phyloP scores from a whole-genome alignment of 352 stramenopile species.

The Thalassiosira hispida region DNA sequence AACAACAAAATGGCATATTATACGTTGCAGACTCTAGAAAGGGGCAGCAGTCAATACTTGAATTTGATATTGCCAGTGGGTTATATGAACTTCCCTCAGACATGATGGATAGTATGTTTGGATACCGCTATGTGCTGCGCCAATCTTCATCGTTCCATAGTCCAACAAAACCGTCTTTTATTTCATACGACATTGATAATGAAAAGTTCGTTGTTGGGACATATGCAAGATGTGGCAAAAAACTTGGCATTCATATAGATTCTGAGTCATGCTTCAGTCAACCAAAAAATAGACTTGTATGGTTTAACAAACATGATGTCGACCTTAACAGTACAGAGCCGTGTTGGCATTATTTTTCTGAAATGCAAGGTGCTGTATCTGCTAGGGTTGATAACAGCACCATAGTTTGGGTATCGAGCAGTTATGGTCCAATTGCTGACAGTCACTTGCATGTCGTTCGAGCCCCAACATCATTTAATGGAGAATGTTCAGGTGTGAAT shows the following conservation, averaged over 20 bases:
- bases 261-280: constrained; percentile 30
- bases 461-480: constrained; percentile 4
- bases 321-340: not conserved
- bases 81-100: constrained; percentile 16
- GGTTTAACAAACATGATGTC: constrained; percentile 29
- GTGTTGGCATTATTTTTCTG: constrained; percentile 46
- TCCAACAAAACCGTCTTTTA: constrained; percentile 40
- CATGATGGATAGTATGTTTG: constrained; percentile 8
- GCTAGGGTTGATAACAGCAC: constrained; percentile 13
- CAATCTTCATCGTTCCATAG: constrained; percentile 35
- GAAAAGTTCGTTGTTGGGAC: constrained; percentile 41
- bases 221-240: constrained; percentile 28
- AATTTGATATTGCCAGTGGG: constrained; percentile 35
- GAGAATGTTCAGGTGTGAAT: constrained; percentile 18
- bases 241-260: constrained; percentile 32
- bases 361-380: constrained; percentile 52
- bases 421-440: constrained; percentile 35
- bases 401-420: constrained; percentile 37
- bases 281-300: constrained; percentile 33
- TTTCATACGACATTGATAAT: constrained; percentile 40
- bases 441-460: constrained; percentile 43
- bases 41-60: constrained; percentile 30
- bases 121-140: constrained; percentile 32
- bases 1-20: constrained; percentile 35
- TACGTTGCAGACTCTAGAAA: constrained; percentile 42